A percentile compares a stretch with the other conserved stretches of the same genome.
phyloP scores from a whole-genome alignment of 257 asterid species.

The Forsythia suspensa region DNA sequence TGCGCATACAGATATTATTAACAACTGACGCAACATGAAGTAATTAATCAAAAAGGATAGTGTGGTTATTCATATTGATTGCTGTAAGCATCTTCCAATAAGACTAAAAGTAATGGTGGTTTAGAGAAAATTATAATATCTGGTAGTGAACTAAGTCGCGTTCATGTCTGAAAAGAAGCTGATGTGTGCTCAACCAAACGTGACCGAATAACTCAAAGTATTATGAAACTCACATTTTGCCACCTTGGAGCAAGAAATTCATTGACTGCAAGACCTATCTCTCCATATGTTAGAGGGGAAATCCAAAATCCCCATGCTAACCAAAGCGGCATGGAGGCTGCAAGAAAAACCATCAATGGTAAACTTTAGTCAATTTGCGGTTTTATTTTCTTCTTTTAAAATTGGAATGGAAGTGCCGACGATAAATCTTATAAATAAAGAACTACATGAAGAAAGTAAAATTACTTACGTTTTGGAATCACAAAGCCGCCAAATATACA shows the following conservation, averaged over 20 bases:
- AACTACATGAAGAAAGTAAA: neutral
- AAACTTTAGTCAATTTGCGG: neutral
- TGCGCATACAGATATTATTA: no score
- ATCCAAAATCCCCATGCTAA: slow-evolving; percentile 73
- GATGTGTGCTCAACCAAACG: neutral
- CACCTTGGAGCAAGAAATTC: slow-evolving; percentile 72
- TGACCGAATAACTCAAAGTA: neutral
- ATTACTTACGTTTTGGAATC: slow-evolving; percentile 43
- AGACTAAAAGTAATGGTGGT: no score
- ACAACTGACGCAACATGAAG: no score
- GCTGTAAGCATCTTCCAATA: no score
- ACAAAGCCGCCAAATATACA: slow-evolving; percentile 42
- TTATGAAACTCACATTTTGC: slow-evolving; percentile 50
- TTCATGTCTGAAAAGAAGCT: no score
- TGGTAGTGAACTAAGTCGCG: no score
- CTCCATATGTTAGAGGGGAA: slow-evolving; percentile 71
- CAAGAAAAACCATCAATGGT: slow-evolving; percentile 13
- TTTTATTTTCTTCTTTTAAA: neutral
- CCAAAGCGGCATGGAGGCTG: slow-evolving; percentile 79
- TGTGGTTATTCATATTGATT: no score
- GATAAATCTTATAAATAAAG: neutral
- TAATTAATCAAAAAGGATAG: no score
- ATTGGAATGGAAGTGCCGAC: neutral
- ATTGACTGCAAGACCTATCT: slow-evolving; percentile 61
- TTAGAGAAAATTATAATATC: no score